phyloP scores from a whole-genome alignment of 208 protist species.

The Leishmania braziliensis region DNA sequence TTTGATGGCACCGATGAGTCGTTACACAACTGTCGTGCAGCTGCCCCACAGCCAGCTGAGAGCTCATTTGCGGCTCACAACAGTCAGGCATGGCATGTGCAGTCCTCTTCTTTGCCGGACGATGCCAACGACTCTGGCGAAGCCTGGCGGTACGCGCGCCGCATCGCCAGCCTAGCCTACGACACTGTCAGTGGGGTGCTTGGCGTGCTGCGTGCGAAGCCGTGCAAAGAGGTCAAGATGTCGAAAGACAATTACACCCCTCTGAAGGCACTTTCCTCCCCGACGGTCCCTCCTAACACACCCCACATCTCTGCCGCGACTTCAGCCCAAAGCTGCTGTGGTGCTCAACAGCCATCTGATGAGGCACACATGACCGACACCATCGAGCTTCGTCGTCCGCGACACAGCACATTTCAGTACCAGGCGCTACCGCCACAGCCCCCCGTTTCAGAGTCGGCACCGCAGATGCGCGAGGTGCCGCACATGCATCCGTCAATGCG shows the following conservation, averaged over 20 bases:
- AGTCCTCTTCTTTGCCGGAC: background rate
- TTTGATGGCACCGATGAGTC: background rate
- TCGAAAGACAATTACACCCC: background rate
- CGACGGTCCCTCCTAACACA: constrained; percentile 20
- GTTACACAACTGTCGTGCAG: background rate
- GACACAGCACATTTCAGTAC: background rate
- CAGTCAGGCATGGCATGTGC: background rate
- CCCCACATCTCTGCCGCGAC: background rate
- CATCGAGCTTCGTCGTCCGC: constrained; percentile 19
- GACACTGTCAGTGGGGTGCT: constrained; percentile 30
- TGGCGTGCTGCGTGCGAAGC: background rate
- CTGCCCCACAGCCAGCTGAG: background rate
- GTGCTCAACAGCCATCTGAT: background rate
- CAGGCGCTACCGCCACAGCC: background rate
- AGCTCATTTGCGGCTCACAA: background rate
- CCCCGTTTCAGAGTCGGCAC: constrained; percentile 5
- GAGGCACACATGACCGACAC: constrained; percentile 1
- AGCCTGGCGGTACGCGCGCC: constrained; percentile 15
- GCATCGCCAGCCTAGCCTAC: constrained; percentile 19
- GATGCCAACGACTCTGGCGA: background rate
- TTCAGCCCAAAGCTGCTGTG: background rate
- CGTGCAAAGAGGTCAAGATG: background rate
- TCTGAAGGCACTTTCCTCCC: background rate
- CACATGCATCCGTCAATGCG: background rate
- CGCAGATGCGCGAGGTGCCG: background rate